phyloP scores from a whole-genome alignment of 163 green algal species.

The Prototheca wickerhamii region DNA sequence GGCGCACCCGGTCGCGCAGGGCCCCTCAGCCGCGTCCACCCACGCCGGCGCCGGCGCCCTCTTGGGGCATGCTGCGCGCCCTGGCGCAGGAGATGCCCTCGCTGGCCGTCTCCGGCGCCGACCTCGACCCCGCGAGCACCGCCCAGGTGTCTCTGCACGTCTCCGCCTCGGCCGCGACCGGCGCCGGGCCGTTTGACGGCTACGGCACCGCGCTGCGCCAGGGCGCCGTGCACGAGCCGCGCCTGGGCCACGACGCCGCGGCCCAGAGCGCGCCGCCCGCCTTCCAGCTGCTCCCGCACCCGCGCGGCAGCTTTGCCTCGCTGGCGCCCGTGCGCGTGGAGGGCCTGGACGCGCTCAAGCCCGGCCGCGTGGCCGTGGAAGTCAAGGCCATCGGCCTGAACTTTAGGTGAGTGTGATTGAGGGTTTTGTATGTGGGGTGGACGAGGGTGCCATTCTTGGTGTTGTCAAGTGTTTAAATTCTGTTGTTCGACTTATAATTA shows the following conservation, averaged over 20 bases:
- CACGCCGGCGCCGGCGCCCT: not conserved
- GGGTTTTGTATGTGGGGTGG: not conserved
- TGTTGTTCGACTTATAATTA: not conserved
- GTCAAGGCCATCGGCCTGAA: slow-evolving; percentile 73
- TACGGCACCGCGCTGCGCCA: slow-evolving; percentile 10
- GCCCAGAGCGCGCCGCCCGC: slow-evolving; percentile 4
- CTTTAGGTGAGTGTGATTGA: slow-evolving; percentile 40
- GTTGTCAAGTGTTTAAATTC: not conserved
- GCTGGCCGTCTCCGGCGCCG: slow-evolving; percentile 10
- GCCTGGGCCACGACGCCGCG: slow-evolving; percentile 8
- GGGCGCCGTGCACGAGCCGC: slow-evolving; percentile 3
- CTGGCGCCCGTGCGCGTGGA: slow-evolving; percentile 7
- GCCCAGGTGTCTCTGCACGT: not conserved
- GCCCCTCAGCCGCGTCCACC: not conserved
- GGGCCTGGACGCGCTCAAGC: not conserved
- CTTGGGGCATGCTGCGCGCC: slow-evolving; percentile 30
- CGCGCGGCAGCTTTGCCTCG: slow-evolving; percentile 28
- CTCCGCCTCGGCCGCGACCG: not conserved
- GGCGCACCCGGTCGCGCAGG: not conserved
- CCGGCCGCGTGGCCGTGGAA: slow-evolving; percentile 12
- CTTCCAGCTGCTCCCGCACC: slow-evolving; percentile 27
- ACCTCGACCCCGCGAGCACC: slow-evolving; percentile 2
- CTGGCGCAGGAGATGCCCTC: slow-evolving; percentile 21
- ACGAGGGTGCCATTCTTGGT: not conserved
- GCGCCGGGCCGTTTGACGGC: slow-evolving; percentile 20